Evolutionary conservation across 2,329 filamentous ascomycete genomes (phyloP).

Genomic region (Ambrosiella beaveri): DNA sequence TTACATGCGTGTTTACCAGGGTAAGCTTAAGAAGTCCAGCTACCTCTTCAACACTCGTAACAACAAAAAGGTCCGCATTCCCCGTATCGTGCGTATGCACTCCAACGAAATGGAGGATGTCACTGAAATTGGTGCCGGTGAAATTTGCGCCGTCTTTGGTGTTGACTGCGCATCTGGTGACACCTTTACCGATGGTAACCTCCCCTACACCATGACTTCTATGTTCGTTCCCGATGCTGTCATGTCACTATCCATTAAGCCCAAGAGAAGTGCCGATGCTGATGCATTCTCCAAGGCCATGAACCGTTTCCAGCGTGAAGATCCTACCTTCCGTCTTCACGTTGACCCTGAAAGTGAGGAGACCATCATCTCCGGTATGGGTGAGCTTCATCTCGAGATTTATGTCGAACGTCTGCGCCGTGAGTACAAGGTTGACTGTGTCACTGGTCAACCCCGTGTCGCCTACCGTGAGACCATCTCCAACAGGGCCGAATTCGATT

Average conservation of each 20-base stretch:
- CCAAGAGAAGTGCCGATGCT: constrained; percentile 80
- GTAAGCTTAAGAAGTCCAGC: constrained; percentile 69
- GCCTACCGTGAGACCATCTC: constrained; percentile 92
- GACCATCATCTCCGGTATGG: constrained; percentile 97
- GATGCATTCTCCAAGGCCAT: constrained; percentile 97
- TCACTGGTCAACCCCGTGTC: constrained; percentile 91
- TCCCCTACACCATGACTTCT: constrained; percentile 90
- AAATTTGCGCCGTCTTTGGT: constrained; percentile 97
- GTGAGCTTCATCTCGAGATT: constrained; percentile 89
- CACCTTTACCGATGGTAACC: constrained; percentile 85
- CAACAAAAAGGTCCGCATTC: constrained; percentile 91
- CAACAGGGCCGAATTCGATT: constrained; percentile 68
- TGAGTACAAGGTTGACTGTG: constrained; percentile 91
- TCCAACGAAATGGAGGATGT: constrained; percentile 99
- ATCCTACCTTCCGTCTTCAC: constrained; percentile 90
- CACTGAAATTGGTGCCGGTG: constrained; percentile 76
- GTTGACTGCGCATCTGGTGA: constrained; percentile 96
- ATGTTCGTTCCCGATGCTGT: constrained; percentile 98
- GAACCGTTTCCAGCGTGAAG: constrained; percentile 95
- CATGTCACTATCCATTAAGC: constrained; percentile 94
- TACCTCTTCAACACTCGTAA: constrained; percentile 88
- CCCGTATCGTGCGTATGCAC: constrained; percentile 97
- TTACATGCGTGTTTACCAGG: constrained; percentile 97
- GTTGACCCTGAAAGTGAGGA: constrained; percentile 86
- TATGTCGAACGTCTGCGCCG: constrained; percentile 93